Conservation (phyloP, 2,329 filamentous ascomycete species). For the Blastomyces emzantsi region DNA sequence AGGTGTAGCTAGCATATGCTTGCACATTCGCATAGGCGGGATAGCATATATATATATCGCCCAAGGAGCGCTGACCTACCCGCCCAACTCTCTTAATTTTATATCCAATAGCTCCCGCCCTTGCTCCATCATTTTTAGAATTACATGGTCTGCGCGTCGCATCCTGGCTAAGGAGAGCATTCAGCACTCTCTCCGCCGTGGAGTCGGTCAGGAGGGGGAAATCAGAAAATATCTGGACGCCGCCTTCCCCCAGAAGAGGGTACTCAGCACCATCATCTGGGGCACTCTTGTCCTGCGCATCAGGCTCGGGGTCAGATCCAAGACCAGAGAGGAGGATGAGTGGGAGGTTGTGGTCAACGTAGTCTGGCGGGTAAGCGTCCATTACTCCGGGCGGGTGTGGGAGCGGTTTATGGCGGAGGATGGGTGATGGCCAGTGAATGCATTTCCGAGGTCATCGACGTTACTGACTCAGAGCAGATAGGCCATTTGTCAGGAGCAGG, state of each 20-base stretch:
- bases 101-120: constrained; percentile 49
- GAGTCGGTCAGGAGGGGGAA: constrained; percentile 57
- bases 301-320: constrained; percentile 32
- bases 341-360: constrained; percentile 79
- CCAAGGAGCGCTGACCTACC: constrained; percentile 51
- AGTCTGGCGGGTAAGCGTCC: constrained; percentile 50
- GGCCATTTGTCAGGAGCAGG: background rate
- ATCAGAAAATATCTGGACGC: constrained; percentile 59
- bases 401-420: background rate
- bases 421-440: background rate
- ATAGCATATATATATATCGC: background rate
- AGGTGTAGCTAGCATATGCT: background rate
- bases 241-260: constrained; percentile 47
- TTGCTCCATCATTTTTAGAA: constrained; percentile 43
- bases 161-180: constrained; percentile 58
- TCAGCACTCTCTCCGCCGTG: constrained; percentile 56
- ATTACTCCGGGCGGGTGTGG: constrained; percentile 26
- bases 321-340: constrained; percentile 76
- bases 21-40: background rate
- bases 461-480: background rate
- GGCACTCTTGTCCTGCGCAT: constrained; percentile 5
- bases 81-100: constrained; percentile 66
- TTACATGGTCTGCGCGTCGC: constrained; percentile 59
- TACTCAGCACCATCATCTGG: constrained; percentile 31
- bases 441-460: background rate